Percentiles rank a stretch among this genome's conserved stretches.
Evolutionary conservation across 2,329 filamentous ascomycete genomes (phyloP).

Genomic region (Pseudogymnoascus sp.): DNA sequence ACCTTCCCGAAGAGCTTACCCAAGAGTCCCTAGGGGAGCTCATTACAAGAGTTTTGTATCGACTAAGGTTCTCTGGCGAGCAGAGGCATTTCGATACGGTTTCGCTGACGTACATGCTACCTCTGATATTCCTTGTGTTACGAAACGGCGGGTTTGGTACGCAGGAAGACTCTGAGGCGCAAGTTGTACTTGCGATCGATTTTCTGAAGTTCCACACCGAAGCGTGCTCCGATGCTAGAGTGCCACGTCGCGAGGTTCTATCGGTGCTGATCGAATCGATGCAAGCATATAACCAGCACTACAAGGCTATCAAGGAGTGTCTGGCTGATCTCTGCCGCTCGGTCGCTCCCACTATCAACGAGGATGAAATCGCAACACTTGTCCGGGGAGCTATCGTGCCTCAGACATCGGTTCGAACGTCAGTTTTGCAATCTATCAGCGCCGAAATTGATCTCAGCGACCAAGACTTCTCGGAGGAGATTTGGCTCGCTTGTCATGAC

Average conservation of each 20-base stretch:
- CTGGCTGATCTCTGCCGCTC: constrained; percentile 78
- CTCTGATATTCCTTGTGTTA: constrained; percentile 72
- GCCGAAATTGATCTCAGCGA: constrained; percentile 89
- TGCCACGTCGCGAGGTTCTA: constrained; percentile 71
- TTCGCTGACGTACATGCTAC: constrained; percentile 79
- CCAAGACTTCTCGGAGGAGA: constrained; percentile 74
- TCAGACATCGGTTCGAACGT: constrained; percentile 70
- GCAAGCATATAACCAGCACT: constrained; percentile 85
- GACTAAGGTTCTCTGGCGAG: constrained; percentile 81
- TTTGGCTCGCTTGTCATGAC: constrained; percentile 91
- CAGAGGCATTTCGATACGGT: constrained; percentile 89
- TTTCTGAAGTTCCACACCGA: constrained; percentile 83
- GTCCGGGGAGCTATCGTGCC: constrained; percentile 71
- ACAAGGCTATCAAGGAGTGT: constrained; percentile 90
- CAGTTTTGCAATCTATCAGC: constrained; percentile 82
- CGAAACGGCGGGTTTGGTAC: constrained; percentile 69
- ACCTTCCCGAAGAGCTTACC: constrained; percentile 63
- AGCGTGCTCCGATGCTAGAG: constrained; percentile 62
- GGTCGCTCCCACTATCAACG: constrained; percentile 70
- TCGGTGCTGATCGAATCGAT: constrained; percentile 69
- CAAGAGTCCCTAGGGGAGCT: constrained; percentile 78
- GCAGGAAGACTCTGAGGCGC: constrained; percentile 77
- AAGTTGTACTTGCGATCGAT: constrained; percentile 81
- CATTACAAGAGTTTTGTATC: constrained; percentile 81
- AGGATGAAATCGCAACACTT: constrained; percentile 66